These are phyloP conservation scores for Podospora fimiseda DNA, from an alignment of 495 filamentous ascomycete genomes.

Conservation along the genomic window DNA sequence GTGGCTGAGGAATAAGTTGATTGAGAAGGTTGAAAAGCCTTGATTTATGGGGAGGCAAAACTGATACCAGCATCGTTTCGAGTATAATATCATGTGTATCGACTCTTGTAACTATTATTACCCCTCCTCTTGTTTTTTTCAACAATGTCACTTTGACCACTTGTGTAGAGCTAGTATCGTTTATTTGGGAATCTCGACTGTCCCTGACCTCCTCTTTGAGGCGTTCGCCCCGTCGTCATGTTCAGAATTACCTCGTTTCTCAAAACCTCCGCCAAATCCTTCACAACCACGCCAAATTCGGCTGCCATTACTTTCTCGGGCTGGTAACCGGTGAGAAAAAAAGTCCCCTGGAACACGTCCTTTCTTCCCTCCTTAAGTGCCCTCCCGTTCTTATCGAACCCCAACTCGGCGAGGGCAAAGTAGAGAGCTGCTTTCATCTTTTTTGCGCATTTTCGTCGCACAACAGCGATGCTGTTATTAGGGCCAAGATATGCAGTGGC, in stretches of 20 bases:
- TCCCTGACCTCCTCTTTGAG: too few species aligned
- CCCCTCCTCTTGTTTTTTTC: too few species aligned
- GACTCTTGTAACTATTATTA: too few species aligned
- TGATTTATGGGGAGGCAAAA: too few species aligned
- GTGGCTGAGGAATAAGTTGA: slow-evolving; percentile 54
- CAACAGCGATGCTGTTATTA: neutral
- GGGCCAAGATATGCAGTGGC: neutral
- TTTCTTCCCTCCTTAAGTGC: neutral
- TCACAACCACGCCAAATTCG: neutral
- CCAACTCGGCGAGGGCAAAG: neutral
- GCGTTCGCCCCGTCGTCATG: too few species aligned
- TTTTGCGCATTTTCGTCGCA: neutral
- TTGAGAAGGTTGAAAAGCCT: too few species aligned
- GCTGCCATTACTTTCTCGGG: neutral
- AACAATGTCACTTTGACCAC: too few species aligned
- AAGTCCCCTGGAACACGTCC: neutral
- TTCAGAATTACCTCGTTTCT: neutral
- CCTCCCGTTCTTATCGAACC: neutral
- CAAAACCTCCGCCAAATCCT: neutral
- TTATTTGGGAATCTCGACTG: too few species aligned
- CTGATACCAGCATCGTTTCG: too few species aligned
- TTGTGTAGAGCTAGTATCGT: too few species aligned
- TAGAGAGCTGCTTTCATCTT: neutral
- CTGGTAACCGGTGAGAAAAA: neutral
- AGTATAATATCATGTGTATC: too few species aligned